Conservation (phyloP, 169 alveolate species). For the Babesia ovata region DNA sequence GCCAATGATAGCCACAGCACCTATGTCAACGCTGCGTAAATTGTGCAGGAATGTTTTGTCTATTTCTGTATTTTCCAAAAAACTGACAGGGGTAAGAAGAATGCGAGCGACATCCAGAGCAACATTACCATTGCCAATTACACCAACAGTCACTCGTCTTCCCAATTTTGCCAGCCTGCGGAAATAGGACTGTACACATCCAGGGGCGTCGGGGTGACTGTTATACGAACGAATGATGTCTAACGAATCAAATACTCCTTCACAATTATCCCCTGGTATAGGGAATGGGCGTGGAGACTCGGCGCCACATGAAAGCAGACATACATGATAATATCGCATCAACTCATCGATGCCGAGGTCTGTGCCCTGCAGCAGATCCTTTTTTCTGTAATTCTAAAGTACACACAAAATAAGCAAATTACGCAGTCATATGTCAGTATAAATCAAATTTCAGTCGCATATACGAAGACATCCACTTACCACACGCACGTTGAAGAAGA, state of each 20-base stretch:
- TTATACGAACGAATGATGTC: conserved; percentile 47
- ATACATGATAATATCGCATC: conserved; percentile 62
- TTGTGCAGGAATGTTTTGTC: background rate
- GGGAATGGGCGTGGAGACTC: conserved; percentile 59
- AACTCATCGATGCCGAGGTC: conserved; percentile 70
- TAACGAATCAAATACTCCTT: conserved; percentile 52
- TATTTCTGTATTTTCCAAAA: conserved; percentile 10
- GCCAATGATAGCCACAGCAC: conserved; percentile 29
- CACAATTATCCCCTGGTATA: conserved; percentile 21
- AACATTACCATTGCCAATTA: conserved; percentile 88
- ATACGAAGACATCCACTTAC: conserved; percentile 48
- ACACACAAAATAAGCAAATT: background rate
- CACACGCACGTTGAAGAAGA: conserved; percentile 79
- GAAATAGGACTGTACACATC: conserved; percentile 7
- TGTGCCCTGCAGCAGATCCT: conserved; percentile 20
- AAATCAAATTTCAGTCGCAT: too few relatives aligned
- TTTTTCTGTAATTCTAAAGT: background rate
- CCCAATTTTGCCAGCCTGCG: background rate
- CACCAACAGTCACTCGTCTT: conserved; percentile 18
- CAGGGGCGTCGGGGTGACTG: conserved; percentile 20
- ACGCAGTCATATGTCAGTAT: too few relatives aligned
- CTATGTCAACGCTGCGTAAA: background rate
- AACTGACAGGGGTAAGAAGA: conserved; percentile 30
- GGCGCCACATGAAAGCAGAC: conserved; percentile 81
- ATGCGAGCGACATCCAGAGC: conserved; percentile 84